Percentiles rank a stretch among this genome's conserved stretches.
These are phyloP conservation scores for Solanum sparsipilum DNA, from an alignment of 257 asterid species.

Conservation along the genomic window DNA sequence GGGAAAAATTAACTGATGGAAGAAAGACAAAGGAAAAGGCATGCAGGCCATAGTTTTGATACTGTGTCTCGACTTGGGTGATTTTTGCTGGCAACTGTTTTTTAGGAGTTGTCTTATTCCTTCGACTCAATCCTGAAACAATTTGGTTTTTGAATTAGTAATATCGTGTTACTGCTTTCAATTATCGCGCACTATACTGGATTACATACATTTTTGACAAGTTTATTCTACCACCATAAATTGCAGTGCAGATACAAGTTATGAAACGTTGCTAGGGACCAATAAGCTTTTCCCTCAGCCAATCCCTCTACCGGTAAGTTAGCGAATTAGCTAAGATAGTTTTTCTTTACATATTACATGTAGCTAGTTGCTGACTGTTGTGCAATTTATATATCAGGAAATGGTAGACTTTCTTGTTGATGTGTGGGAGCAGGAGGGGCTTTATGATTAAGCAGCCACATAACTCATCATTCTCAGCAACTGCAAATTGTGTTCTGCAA, in stretches of 20 bases:
- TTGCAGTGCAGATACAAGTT: slow-evolving; percentile 69
- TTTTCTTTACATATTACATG: not conserved
- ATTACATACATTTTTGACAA: not conserved
- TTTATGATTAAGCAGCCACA: slow-evolving; percentile 21
- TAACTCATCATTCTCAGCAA: slow-evolving; percentile 8
- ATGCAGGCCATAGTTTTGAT: not conserved
- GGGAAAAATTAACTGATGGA: not conserved
- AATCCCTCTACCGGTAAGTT: slow-evolving; percentile 71
- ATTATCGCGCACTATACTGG: not conserved
- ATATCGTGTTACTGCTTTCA: not conserved
- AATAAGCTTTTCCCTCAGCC: slow-evolving; percentile 77
- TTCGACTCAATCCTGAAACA: not conserved
- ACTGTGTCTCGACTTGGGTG: not conserved
- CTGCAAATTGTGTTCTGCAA: not conserved
- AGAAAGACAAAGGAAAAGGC: not conserved
- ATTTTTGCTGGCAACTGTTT: not conserved
- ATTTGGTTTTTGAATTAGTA: not conserved
- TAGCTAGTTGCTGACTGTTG: not conserved
- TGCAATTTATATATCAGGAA: slow-evolving; percentile 16
- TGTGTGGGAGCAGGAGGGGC: slow-evolving; percentile 38
- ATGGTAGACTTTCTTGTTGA: slow-evolving; percentile 39
- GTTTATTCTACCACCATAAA: not conserved
- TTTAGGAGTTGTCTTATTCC: not conserved
- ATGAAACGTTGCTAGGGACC: slow-evolving; percentile 69
- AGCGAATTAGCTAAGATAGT: not conserved